Percentiles rank a stretch among this genome's conserved stretches.
These are phyloP conservation scores for Rhynchospora breviuscula DNA, from an alignment of 176 grass and related monocot species.

Conservation along the genomic window DNA sequence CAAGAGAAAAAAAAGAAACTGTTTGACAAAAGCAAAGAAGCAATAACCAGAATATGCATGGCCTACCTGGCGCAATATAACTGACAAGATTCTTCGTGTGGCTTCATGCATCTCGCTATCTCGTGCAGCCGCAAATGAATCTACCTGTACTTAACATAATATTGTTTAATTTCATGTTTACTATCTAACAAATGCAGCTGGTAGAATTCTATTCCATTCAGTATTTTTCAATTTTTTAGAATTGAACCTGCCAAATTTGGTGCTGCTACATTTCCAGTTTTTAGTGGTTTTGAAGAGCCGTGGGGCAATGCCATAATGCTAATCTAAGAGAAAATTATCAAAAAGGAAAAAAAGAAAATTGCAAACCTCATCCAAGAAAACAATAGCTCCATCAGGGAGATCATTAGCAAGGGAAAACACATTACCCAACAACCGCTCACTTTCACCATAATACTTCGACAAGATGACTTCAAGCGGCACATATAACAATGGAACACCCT, in stretches of 20 bases:
- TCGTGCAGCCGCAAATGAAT: slow-evolving; percentile 83
- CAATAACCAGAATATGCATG: not conserved
- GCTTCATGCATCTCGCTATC: slow-evolving; percentile 97
- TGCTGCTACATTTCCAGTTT: not conserved
- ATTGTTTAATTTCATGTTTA: not conserved
- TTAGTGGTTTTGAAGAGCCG: not conserved
- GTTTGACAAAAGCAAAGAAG: not conserved
- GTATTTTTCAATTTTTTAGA: not conserved
- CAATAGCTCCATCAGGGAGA: slow-evolving; percentile 81
- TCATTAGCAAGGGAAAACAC: slow-evolving; percentile 97
- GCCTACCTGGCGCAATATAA: slow-evolving; percentile 82
- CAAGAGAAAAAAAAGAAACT: not conserved
- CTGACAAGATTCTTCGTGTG: slow-evolving; percentile 91
- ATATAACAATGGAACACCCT: slow-evolving; percentile 92
- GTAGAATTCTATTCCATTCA: not conserved
- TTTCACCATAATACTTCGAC: slow-evolving; percentile 99
- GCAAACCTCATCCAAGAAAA: slow-evolving; percentile 93
- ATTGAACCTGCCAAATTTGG: not conserved
- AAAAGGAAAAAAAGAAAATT: not conserved
- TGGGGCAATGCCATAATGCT: not conserved
- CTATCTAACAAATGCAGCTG: not conserved
- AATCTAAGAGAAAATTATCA: not conserved
- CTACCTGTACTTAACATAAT: slow-evolving; percentile 43
- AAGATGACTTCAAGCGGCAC: slow-evolving; percentile 90
- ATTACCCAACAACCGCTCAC: slow-evolving; percentile 74